Conservation (phyloP, 2,329 filamentous ascomycete species). For the Allantophomopsis lycopodina region DNA sequence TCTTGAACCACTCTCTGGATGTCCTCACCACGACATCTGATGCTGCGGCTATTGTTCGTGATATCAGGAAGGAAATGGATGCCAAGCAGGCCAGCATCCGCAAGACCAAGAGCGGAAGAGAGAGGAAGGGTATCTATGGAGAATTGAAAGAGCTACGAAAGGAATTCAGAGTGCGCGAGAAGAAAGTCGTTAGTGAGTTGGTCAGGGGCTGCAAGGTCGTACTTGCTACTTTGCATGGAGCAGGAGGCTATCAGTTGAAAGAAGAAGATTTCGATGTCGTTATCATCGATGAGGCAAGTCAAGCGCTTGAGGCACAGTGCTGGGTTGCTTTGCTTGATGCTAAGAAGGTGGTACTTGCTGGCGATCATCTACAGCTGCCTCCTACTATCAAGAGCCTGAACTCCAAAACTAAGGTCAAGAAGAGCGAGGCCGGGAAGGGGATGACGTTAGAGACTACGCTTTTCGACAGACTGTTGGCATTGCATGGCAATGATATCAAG, state of each 20-base stretch:
- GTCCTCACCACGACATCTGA: conserved; percentile 84
- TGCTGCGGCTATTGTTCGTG: conserved; percentile 76
- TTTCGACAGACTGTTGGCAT: conserved; percentile 72
- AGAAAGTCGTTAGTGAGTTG: conserved; percentile 63
- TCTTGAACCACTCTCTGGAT: conserved; percentile 81
- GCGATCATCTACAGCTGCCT: conserved; percentile 86
- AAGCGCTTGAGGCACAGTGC: conserved; percentile 91
- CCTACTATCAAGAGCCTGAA: conserved; percentile 82
- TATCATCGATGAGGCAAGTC: conserved; percentile 90
- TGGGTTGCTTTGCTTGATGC: conserved; percentile 82
- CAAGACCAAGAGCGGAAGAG: conserved; percentile 70
- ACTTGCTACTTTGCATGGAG: conserved; percentile 82
- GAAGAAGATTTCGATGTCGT: conserved; percentile 82
- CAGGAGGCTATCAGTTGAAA: conserved; percentile 71
- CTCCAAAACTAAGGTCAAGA: conserved; percentile 24
- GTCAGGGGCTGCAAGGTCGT: conserved; percentile 74
- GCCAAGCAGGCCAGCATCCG: conserved; percentile 77
- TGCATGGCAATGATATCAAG: conserved; percentile 78
- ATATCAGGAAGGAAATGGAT: conserved; percentile 88
- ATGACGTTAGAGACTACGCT: conserved; percentile 74
- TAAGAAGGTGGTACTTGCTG: conserved; percentile 77
- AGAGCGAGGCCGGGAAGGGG: conserved; percentile 26
- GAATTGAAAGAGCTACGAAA: conserved; percentile 77
- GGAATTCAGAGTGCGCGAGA: conserved; percentile 78
- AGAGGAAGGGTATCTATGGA: conserved; percentile 68